Conservation (phyloP, 2,329 filamentous ascomycete genomes). For the Beauveria sp. region DNA sequence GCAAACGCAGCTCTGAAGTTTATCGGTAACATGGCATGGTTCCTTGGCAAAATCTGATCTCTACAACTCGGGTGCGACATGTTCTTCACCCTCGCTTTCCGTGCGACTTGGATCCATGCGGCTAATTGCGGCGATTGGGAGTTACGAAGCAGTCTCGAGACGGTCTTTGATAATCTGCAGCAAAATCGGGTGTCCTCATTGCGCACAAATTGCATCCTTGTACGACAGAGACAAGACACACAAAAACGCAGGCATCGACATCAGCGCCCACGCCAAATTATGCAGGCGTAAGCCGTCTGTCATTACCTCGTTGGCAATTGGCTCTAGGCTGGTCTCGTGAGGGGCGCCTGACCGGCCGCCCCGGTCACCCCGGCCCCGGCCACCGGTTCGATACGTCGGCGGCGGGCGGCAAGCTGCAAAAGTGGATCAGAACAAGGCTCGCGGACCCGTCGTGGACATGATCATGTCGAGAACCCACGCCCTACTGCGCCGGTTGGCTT, state of each 20-base stretch:
- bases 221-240: not conserved
- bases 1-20: not conserved
- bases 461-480: not conserved
- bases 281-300: not conserved
- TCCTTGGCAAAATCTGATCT: not conserved
- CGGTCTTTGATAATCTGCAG: not conserved
- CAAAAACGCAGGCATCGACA: not conserved
- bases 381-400: constrained; percentile 2
- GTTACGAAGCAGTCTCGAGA: not conserved
- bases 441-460: constrained; percentile 7
- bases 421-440: not conserved
- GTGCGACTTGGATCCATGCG: too few species aligned
- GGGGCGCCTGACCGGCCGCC: not conserved
- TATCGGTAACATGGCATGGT: not conserved
- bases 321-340: not conserved
- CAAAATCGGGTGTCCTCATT: not conserved
- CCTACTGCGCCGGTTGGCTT: constrained; percentile 8
- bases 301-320: constrained; percentile 2
- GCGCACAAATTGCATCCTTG: not conserved
- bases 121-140: too few species aligned
- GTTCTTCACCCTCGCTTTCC: too few species aligned
- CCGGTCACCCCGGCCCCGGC: constrained; percentile 1
- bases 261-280: not conserved
- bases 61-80: not conserved
- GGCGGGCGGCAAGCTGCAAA: not conserved